These are phyloP conservation scores for Russula griseocarnosa DNA, from an alignment of 768 basidiomycete species.

Conservation along the genomic window DNA sequence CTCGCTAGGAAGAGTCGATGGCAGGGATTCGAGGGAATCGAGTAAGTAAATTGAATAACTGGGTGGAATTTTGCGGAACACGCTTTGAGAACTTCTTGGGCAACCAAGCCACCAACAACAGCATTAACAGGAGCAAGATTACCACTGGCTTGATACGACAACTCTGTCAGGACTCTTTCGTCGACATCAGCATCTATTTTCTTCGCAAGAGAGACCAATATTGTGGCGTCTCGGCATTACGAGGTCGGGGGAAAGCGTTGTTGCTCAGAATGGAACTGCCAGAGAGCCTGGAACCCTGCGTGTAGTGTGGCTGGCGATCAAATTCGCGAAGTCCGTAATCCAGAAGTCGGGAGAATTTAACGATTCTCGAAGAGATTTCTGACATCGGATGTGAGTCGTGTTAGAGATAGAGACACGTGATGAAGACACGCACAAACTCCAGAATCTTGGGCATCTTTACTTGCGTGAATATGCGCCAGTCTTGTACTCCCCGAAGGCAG, in stretches of 20 bases:
- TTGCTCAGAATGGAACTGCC: constrained; percentile 62
- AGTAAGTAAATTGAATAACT: constrained; percentile 91
- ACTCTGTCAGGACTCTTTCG: constrained; percentile 76
- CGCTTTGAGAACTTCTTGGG: constrained; percentile 96
- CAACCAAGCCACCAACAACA: constrained; percentile 95
- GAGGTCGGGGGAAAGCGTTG: constrained; percentile 74
- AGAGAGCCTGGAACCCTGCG: constrained; percentile 91
- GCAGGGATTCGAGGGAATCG: constrained; percentile 94
- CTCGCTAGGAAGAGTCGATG: constrained; percentile 68
- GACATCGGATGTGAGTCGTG: constrained; percentile 1
- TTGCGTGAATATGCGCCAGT: constrained; percentile 91
- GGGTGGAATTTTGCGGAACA: constrained; percentile 98
- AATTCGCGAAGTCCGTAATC: constrained; percentile 96
- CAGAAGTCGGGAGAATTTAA: constrained; percentile 78
- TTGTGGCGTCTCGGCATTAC: constrained; percentile 77
- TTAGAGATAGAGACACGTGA: constrained; percentile 6
- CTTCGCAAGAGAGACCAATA: constrained; percentile 73
- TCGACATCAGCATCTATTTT: constrained; percentile 70
- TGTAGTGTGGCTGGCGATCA: constrained; percentile 86
- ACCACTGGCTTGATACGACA: constrained; percentile 88
- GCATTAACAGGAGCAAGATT: constrained; percentile 88
- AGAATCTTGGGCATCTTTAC: constrained; percentile 98
- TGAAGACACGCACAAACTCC: constrained; percentile 68
- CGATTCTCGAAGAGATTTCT: constrained; percentile 95
- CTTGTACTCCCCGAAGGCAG: constrained; percentile 69